phyloP scores from a whole-genome alignment of 2,329 filamentous ascomycete species.

The Aspergillus ibericus region DNA sequence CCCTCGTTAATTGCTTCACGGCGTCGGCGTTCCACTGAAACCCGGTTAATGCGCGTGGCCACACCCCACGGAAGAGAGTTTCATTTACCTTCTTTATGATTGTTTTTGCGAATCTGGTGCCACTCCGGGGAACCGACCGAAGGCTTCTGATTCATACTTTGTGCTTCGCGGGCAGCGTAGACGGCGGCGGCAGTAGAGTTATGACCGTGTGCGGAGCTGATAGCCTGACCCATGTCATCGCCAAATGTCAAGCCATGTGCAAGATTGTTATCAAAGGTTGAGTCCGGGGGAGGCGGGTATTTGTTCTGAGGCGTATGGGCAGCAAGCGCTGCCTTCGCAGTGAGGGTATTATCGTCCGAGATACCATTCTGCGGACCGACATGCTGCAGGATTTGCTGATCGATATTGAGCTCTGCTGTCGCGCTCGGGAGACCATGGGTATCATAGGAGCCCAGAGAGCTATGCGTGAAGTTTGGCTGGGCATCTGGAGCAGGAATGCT shows the following conservation, averaged over 20 bases:
- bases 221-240: conserved; percentile 44
- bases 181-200: conserved; percentile 61
- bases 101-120: conserved; percentile 96
- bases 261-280: conserved; percentile 39
- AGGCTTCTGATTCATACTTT: conserved; percentile 66
- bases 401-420: conserved; percentile 43
- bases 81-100: conserved; percentile 90
- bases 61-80: background rate
- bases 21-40: conserved; percentile 84
- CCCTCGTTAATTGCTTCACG: conserved; percentile 99
- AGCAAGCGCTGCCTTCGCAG: conserved; percentile 49
- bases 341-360: conserved; percentile 48
- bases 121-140: conserved; percentile 95
- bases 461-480: conserved; percentile 37
- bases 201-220: conserved; percentile 39
- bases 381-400: conserved; percentile 50
- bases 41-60: conserved; percentile 25
- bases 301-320: conserved; percentile 46
- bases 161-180: conserved; percentile 54
- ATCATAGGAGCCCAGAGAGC: conserved; percentile 37
- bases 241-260: conserved; percentile 38
- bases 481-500: conserved; percentile 36
- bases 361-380: conserved; percentile 56
- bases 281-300: conserved; percentile 46
- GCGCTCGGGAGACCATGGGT: conserved; percentile 38